Evolutionary conservation across 108 stramenopile genomes (phyloP).

Genomic region (Ochromonas danica): DNA sequence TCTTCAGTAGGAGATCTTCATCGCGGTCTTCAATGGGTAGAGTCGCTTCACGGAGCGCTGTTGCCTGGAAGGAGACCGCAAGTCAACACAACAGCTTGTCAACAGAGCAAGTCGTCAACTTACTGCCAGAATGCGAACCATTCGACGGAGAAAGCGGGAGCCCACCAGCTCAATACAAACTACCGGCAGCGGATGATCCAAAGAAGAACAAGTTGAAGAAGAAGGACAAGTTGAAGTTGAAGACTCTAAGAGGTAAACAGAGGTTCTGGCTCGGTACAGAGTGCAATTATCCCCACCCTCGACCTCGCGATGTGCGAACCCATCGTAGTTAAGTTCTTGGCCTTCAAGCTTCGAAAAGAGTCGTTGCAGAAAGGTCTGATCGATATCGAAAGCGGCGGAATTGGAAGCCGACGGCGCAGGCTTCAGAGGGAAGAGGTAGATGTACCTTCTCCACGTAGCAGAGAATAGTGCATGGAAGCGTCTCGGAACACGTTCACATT

Average conservation of each 20-base stretch:
- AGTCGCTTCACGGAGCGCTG: slow-evolving; percentile 4
- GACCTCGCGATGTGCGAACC: slow-evolving; percentile 29
- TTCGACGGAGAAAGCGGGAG: slow-evolving; percentile 1
- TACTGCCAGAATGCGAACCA: slow-evolving; percentile 36
- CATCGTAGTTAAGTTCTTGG: slow-evolving; percentile 21
- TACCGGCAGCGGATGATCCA: background rate
- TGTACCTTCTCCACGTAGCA: slow-evolving; percentile 26
- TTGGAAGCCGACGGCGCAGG: no score
- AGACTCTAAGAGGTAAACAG: background rate
- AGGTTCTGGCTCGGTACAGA: background rate
- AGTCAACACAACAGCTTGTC: no score
- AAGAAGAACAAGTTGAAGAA: no score
- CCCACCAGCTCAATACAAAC: slow-evolving; percentile 22
- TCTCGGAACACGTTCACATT: slow-evolving; percentile 22
- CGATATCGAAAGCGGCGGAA: background rate
- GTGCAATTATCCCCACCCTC: slow-evolving; percentile 26
- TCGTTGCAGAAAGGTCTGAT: background rate
- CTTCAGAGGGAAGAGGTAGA: slow-evolving; percentile 30
- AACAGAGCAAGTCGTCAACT: no score
- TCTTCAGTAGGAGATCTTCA: background rate
- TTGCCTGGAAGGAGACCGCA: background rate
- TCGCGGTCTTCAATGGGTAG: background rate
- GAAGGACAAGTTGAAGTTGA: no score
- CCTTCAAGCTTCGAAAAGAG: background rate
- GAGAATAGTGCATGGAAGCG: slow-evolving; percentile 21